These are phyloP conservation scores for Clausena lansium DNA, from an alignment of 345 rosid species.

Conservation along the genomic window DNA sequence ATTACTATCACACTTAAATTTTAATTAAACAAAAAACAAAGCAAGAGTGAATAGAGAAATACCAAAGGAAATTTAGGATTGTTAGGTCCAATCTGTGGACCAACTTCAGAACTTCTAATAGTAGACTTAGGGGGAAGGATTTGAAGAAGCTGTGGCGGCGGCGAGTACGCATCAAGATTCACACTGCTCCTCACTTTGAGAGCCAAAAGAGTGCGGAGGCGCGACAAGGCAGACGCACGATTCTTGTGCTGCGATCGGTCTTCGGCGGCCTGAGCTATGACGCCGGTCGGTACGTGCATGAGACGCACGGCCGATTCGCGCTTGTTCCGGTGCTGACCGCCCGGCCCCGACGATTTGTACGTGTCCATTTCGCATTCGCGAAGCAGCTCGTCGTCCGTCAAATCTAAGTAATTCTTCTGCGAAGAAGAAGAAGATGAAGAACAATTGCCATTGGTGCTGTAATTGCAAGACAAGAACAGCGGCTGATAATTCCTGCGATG, in stretches of 20 bases:
- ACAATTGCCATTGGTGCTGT: neutral
- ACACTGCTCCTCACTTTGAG: conserved; percentile 76
- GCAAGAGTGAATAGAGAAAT: conserved; percentile 4
- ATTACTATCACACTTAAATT: too few species aligned
- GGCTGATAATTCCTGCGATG: neutral
- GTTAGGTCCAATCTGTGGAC: conserved; percentile 87
- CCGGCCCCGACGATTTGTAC: conserved; percentile 81
- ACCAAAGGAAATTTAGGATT: conserved; percentile 84
- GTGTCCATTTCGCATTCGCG: conserved; percentile 69
- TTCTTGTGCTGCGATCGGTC: conserved; percentile 96
- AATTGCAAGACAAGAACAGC: neutral
- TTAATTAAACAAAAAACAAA: neutral
- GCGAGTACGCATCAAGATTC: conserved; percentile 54
- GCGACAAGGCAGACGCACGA: conserved; percentile 75
- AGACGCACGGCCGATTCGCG: conserved; percentile 91
- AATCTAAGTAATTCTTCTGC: conserved; percentile 39
- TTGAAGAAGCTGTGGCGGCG: conserved; percentile 81
- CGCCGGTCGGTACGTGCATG: conserved; percentile 82
- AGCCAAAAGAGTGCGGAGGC: conserved; percentile 78
- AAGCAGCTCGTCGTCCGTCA: conserved; percentile 73
- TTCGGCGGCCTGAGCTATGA: conserved; percentile 81
- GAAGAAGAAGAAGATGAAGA: neutral
- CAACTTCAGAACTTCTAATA: conserved; percentile 56
- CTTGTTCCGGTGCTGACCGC: conserved; percentile 97
- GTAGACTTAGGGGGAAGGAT: conserved; percentile 83